phyloP scores from a whole-genome alignment of 257 asterid genomes.

The Forsythia viridissima region DNA sequence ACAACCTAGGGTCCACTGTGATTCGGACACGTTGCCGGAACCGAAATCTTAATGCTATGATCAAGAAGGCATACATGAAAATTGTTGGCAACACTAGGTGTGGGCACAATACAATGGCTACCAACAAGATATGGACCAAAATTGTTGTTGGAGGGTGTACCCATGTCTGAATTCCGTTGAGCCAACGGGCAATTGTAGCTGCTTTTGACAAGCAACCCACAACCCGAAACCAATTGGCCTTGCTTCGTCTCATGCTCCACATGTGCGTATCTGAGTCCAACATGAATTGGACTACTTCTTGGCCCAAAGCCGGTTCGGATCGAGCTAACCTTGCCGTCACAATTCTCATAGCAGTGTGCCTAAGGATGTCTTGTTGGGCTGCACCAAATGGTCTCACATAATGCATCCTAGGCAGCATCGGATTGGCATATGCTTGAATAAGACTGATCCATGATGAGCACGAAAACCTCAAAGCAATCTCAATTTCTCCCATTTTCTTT shows the following conservation, averaged over 20 bases:
- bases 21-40: constrained; percentile 54
- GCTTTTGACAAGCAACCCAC: constrained; percentile 74
- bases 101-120: constrained; percentile 72
- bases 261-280: constrained; percentile 76
- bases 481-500: constrained; percentile 87
- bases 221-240: constrained; percentile 90
- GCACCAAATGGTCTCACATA: constrained; percentile 84
- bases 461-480: constrained; percentile 70
- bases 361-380: constrained; percentile 73
- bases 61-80: constrained; percentile 72
- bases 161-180: constrained; percentile 70
- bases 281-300: constrained; percentile 88
- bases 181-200: constrained; percentile 67
- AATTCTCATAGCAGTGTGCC: constrained; percentile 77
- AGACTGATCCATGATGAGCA: constrained; percentile 85
- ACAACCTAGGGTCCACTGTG: constrained; percentile 64
- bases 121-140: constrained; percentile 57
- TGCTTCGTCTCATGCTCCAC: constrained; percentile 96
- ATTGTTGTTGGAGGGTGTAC: constrained; percentile 69
- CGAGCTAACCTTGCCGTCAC: constrained; percentile 72
- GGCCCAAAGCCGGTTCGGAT: constrained; percentile 84
- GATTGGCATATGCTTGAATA: constrained; percentile 74
- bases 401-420: constrained; percentile 84
- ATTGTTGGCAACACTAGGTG: constrained; percentile 67
- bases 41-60: constrained; percentile 52